phyloP scores from a whole-genome alignment of 768 basidiomycete genomes.

The Amanita pseudoporphyria region DNA sequence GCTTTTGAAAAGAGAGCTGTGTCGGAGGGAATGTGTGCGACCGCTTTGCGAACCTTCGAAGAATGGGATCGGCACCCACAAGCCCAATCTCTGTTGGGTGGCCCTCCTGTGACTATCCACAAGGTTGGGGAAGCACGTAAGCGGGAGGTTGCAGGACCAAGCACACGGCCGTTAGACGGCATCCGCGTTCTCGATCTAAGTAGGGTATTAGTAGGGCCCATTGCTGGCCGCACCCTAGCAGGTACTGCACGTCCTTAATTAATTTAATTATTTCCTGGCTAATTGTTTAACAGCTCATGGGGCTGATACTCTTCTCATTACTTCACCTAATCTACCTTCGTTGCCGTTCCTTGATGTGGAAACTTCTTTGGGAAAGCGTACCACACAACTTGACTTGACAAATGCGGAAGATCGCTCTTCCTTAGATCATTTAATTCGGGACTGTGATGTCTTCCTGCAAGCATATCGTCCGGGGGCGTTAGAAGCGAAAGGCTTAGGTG shows the following conservation, averaged over 20 bases:
- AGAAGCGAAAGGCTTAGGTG: constrained; percentile 37
- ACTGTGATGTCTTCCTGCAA: constrained; percentile 52
- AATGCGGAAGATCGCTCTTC: constrained; percentile 18
- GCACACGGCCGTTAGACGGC: constrained; percentile 31
- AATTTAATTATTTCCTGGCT: background rate
- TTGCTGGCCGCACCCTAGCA: constrained; percentile 47
- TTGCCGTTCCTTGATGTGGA: constrained; percentile 44
- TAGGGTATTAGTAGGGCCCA: constrained; percentile 48
- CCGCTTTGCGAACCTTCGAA: constrained; percentile 36
- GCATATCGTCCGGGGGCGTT: constrained; percentile 48
- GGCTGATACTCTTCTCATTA: constrained; percentile 46
- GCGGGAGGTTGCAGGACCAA: constrained; percentile 12
- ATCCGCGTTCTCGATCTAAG: constrained; percentile 51
- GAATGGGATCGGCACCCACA: constrained; percentile 45
- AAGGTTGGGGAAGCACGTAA: constrained; percentile 41
- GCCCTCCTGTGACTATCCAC: constrained; percentile 31
- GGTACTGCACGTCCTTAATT: constrained; percentile 20
- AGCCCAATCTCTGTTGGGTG: constrained; percentile 27
- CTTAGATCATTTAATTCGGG: constrained; percentile 26
- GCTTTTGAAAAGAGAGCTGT: constrained; percentile 41
- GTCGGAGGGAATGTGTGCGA: constrained; percentile 35
- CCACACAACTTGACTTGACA: constrained; percentile 48
- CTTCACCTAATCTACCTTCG: constrained; percentile 43
- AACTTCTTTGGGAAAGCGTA: constrained; percentile 55
- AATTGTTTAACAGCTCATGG: constrained; percentile 32